Conservation (phyloP, 345 rosid species). For the Lepidium africanum region DNA sequence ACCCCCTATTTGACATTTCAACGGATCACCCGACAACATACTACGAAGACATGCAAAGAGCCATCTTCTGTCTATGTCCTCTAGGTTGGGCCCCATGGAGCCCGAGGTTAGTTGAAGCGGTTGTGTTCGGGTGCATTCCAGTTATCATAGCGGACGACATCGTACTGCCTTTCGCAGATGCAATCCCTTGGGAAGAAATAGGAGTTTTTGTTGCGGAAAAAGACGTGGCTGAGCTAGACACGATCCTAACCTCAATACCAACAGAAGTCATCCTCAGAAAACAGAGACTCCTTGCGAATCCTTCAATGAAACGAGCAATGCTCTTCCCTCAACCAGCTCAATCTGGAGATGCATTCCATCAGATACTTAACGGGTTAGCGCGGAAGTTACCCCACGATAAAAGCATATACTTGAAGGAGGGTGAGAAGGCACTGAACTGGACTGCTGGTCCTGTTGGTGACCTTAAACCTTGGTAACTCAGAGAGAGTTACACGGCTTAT, state of each 20-base stretch:
- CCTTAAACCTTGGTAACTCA: slow-evolving; percentile 74
- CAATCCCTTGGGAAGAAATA: slow-evolving; percentile 97
- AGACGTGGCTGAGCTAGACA: slow-evolving; percentile 75
- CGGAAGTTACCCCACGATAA: slow-evolving; percentile 70
- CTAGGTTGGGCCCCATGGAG: slow-evolving; percentile 99
- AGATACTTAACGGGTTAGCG: slow-evolving; percentile 82
- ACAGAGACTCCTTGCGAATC: slow-evolving; percentile 89
- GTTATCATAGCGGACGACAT: slow-evolving; percentile 95
- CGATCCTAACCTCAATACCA: slow-evolving; percentile 74
- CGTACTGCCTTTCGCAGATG: slow-evolving; percentile 91
- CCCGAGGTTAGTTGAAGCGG: slow-evolving; percentile 95
- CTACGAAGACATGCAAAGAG: slow-evolving; percentile 96
- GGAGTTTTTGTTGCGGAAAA: slow-evolving; percentile 86
- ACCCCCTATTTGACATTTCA: slow-evolving; percentile 90
- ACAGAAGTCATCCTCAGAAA: slow-evolving; percentile 72
- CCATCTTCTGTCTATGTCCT: slow-evolving; percentile 89
- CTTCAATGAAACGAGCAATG: slow-evolving; percentile 93
- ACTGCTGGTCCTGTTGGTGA: slow-evolving; percentile 80
- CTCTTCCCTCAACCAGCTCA: slow-evolving; percentile 91
- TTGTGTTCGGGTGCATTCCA: slow-evolving; percentile 97
- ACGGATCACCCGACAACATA: slow-evolving; percentile 91
- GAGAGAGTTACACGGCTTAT: not conserved
- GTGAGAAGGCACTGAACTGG: slow-evolving; percentile 67
- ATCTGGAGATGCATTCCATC: slow-evolving; percentile 93
- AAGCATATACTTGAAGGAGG: slow-evolving; percentile 46